Evolutionary conservation across 176 grass and related monocot species (phyloP).

Genomic region (Metroxylon sagu): DNA sequence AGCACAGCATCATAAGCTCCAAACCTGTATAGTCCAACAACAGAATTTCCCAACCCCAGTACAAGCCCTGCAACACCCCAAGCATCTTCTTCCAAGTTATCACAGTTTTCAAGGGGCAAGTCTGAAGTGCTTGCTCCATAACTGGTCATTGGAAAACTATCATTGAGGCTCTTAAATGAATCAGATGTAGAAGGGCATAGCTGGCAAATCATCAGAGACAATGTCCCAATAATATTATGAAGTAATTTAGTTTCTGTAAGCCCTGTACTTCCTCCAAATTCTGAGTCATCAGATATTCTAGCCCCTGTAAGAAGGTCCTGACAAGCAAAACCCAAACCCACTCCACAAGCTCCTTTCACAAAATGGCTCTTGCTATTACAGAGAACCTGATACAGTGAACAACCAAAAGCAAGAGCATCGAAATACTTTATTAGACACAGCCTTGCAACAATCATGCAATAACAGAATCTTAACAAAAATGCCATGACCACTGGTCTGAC

Average conservation of each 20-base stretch:
- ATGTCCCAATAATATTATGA: constrained; percentile 46
- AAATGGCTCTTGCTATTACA: constrained; percentile 64
- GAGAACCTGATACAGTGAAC: constrained; percentile 43
- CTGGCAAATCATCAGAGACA: constrained; percentile 37
- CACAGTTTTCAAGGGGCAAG: constrained; percentile 36
- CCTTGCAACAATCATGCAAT: too few species aligned
- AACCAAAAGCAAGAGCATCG: neutral
- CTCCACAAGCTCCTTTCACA: constrained; percentile 82
- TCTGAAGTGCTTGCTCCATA: constrained; percentile 29
- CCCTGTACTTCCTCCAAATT: constrained; percentile 34
- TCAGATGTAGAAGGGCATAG: constrained; percentile 46
- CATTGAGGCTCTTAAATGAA: constrained; percentile 51
- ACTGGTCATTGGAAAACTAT: constrained; percentile 7
- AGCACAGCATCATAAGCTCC: constrained; percentile 57
- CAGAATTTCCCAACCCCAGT: constrained; percentile 62
- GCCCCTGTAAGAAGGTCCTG: constrained; percentile 51
- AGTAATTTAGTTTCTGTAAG: constrained; percentile 43
- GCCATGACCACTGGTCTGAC: too few species aligned
- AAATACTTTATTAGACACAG: too few species aligned
- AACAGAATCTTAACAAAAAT: too few species aligned
- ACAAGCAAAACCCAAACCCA: constrained; percentile 67
- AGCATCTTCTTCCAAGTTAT: constrained; percentile 60
- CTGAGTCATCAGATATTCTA: constrained; percentile 30
- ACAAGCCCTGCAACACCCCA: constrained; percentile 80
- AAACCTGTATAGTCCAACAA: constrained; percentile 60